Evolutionary conservation across 257 asterid genomes (phyloP).

Genomic region (Coffea eugenioides): DNA sequence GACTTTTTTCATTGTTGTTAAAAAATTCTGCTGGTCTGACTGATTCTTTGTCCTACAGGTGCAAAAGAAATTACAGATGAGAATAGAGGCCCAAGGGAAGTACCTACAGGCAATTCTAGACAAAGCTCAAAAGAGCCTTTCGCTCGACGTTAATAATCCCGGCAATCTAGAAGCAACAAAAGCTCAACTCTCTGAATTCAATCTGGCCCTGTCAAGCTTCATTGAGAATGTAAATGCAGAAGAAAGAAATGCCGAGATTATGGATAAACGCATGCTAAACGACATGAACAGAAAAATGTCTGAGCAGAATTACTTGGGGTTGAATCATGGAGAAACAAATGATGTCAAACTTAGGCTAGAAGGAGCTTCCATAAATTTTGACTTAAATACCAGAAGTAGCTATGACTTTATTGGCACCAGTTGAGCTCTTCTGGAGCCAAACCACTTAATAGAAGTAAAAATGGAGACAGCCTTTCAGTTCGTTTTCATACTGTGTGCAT

Average conservation of each 20-base stretch:
- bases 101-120: conserved; percentile 79
- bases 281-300: conserved; percentile 20
- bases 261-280: neutral
- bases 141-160: conserved; percentile 41
- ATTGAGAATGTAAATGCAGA: conserved; percentile 57
- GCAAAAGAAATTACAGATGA: conserved; percentile 80
- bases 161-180: conserved; percentile 51
- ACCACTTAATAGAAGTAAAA: conserved; percentile 14
- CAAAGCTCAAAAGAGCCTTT: conserved; percentile 65
- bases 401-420: conserved; percentile 57
- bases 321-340: conserved; percentile 27
- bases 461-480: conserved; percentile 4
- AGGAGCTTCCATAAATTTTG: conserved; percentile 59
- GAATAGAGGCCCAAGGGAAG: conserved; percentile 94
- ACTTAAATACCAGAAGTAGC: conserved; percentile 63
- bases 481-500: neutral
- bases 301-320: conserved; percentile 23
- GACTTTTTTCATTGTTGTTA: neutral
- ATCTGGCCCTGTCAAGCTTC: conserved; percentile 62
- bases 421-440: conserved; percentile 41
- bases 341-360: conserved; percentile 44
- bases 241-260: conserved; percentile 2
- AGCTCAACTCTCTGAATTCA: conserved; percentile 63
- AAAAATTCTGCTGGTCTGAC: neutral
- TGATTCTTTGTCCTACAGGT: conserved; percentile 42